Base-by-base conservation (phyloP, 345 rosid species). In the Psidium friedrichsthalianum region DNA sequence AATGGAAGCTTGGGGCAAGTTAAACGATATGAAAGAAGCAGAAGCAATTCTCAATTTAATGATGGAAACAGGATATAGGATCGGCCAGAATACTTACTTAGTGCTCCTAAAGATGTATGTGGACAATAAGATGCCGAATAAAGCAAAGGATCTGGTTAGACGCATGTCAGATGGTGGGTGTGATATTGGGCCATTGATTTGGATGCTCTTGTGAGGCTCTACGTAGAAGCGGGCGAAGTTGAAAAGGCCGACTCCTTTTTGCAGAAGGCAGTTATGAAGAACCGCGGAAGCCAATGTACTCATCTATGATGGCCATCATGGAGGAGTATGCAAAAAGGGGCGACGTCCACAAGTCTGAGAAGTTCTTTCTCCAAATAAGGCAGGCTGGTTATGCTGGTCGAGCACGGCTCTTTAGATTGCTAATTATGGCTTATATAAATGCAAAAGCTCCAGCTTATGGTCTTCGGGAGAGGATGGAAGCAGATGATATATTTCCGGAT, bases 321-420 rank as follows among this genome's bases (percentile, higher is more conserved):
- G 94, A 94, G 13, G 92, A 90, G 88, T 98, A 96, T 87, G 88
- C 96, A 10, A 93, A 88, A 87, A 91, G 90, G 58, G 99, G 99
- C 18, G 99, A 98, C 85, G 52, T 98, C 82, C 99, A 96, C 88
- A 96, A 91, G 82, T 56, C 98, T 0, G 99, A 98, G 89, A 98
- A 95, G 90, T 95, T n/a, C 47, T 94, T 96, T 86, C 90, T 87
- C 85, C 90, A 91, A 85, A 96, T 96, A 97, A 94, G 94, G 87
- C 96, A 93, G 86, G 92, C 88, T 83, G 99, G 97, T 61, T 98
- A 95, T 83, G 74, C 86, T 29, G 92, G 93, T 51, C 93, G 98
- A 74, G 14, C 91, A 21, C 89, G 90, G 90, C 95, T 93, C 86
- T 96, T 92, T 89, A 92, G 91, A n/a, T 53, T 90, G 27, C 90